Evolutionary conservation across 371 early-diverging fungal genomes (phyloP), one percentile per base, ranked within the genome.

Genomic region (Mortierella sp.): DNA sequence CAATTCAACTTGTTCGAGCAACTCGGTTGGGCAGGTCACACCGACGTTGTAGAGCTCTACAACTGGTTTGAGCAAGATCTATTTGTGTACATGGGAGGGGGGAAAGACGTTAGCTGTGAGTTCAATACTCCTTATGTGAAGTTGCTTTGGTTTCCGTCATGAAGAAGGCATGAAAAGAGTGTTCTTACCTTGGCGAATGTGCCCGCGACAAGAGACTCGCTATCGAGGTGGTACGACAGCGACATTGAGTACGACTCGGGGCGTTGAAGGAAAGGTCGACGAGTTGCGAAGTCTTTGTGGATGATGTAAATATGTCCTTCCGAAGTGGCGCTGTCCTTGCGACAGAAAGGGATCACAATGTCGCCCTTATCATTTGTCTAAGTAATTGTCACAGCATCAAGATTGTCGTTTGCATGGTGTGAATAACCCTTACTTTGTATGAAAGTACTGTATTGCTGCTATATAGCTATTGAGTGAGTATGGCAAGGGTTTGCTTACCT

Each of bases 281-380:
- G 86, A 19, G 88, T 84, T n/a, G 90, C 88, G 72, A 89, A 92
- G 5, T 81, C 89, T 37, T 89, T 89, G 14, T 86, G 73, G 1
- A 77, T 73, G 26, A 89, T 87, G 8, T 88, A 78, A 26, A 91
- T 72, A 0, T 86, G n/a, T 9, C 78, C 73, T 6, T 67, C 74
- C 0, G 40, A 50, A 3, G 14, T 59, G n/a, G 13, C 21, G 4
- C 69, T 16, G 10, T 43, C 26, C 1, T 26, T 19, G 28, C 21
- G 34, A 1, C 80, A 69, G 75, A 91, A 93, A 0, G 93, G 90
- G 40, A 93, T 88, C 54, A 89, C 48, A 34, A 91, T 87, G 51
- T 90, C 88, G 6, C 88, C 87, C 13, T 79, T 53, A 1, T 81
- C 75, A 53, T 90, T 90, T 24, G 90, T 77, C 92, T 91, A 82